phyloP scores from a whole-genome alignment of 768 basidiomycete species.

The Suillus clintonianus region DNA sequence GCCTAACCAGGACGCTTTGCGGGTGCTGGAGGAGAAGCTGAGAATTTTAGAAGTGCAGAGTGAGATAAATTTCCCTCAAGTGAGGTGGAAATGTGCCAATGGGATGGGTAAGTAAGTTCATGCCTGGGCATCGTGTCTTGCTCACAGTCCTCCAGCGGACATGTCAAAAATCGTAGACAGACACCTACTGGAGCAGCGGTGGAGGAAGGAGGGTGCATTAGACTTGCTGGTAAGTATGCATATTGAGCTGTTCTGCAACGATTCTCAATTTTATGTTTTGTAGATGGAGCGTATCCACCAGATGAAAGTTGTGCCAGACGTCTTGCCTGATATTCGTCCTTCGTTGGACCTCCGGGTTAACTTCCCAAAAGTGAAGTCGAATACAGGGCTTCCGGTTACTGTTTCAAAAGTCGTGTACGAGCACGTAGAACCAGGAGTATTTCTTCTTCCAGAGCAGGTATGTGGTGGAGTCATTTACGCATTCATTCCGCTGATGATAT shows the following conservation, averaged over 20 bases:
- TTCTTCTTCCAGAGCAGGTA: conserved; percentile 69
- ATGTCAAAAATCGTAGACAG: conserved; percentile 71
- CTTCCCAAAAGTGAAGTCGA: conserved; percentile 42
- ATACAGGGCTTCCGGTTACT: conserved; percentile 13
- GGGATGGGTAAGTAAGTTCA: conserved; percentile 65
- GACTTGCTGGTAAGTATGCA: conserved; percentile 66
- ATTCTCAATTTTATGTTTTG: neutral
- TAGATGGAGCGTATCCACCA: conserved; percentile 94
- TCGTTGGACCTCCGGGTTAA: conserved; percentile 73
- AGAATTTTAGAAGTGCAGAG: conserved; percentile 76
- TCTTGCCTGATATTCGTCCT: conserved; percentile 71
- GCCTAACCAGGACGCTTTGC: conserved; percentile 39
- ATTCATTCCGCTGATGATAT: conserved; percentile 4
- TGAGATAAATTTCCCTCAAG: conserved; percentile 80
- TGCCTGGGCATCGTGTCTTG: neutral
- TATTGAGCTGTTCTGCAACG: neutral
- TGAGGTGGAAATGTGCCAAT: conserved; percentile 76
- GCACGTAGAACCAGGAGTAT: conserved; percentile 71
- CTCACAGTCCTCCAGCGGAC: conserved; percentile 47
- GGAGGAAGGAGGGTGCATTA: conserved; percentile 82
- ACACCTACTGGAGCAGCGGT: conserved; percentile 80
- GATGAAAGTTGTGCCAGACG: conserved; percentile 89
- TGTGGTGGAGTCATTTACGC: conserved; percentile 12
- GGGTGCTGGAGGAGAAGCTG: conserved; percentile 49
- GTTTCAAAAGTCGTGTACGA: conserved; percentile 27